Evolutionary conservation across 208 protist species (phyloP).

Genomic region (Crithidia thermophila): DNA sequence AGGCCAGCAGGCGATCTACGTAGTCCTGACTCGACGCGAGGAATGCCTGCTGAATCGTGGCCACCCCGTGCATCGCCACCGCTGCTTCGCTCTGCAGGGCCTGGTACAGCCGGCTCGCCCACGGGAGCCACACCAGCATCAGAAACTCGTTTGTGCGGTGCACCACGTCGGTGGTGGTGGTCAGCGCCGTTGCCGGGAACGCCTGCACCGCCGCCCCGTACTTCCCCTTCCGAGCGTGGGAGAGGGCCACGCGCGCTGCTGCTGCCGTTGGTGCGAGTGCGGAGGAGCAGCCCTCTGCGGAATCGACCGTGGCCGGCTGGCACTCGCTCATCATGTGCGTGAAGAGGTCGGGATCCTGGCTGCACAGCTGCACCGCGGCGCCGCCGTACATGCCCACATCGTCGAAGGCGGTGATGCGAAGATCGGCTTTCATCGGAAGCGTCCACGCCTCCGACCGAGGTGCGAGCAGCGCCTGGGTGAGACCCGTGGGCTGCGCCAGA

Average conservation of each 20-base stretch:
- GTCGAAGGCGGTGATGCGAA: slow-evolving; percentile 32
- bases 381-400: slow-evolving; percentile 38
- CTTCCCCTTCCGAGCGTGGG: too few relatives aligned
- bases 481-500: background rate
- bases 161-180: slow-evolving; percentile 7
- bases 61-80: background rate
- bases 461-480: too few relatives aligned
- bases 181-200: background rate
- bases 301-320: slow-evolving; percentile 9
- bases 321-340: slow-evolving; percentile 15
- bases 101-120: slow-evolving; percentile 12
- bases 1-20: background rate
- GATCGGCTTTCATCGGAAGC: too few relatives aligned
- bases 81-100: background rate
- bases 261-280: background rate
- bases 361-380: slow-evolving; percentile 30
- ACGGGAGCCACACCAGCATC: slow-evolving; percentile 17
- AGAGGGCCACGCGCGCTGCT: background rate
- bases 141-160: slow-evolving; percentile 14
- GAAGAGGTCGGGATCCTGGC: slow-evolving; percentile 1
- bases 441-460: too few relatives aligned
- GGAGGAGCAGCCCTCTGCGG: too few relatives aligned
- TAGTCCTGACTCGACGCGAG: background rate
- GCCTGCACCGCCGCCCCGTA: background rate
- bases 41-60: slow-evolving; percentile 4